Percentiles rank a stretch among this genome's conserved stretches.
These are phyloP conservation scores for Vigna angularis DNA, from an alignment of 306 rosid species.

Conservation along the genomic window DNA sequence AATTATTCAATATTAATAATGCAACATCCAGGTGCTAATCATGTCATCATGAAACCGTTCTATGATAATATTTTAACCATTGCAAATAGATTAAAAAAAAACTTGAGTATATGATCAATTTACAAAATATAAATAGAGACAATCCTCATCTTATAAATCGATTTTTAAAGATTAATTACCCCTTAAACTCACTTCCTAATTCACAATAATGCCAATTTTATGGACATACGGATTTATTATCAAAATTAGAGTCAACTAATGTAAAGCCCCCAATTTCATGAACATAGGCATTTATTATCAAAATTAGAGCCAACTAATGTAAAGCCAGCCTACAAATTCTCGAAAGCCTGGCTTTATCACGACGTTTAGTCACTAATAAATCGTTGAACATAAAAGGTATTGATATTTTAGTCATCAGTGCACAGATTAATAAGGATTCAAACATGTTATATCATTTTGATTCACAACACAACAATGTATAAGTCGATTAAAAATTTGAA, in stretches of 20 bases:
- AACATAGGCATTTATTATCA: neutral
- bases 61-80: neutral
- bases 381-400: neutral
- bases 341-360: neutral
- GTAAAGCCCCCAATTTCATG: too few relatives aligned
- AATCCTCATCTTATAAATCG: too few relatives aligned
- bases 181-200: too few relatives aligned
- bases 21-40: too few relatives aligned
- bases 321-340: neutral
- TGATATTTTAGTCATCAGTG: neutral
- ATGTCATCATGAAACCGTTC: too few relatives aligned
- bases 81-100: neutral
- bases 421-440: constrained; percentile 5
- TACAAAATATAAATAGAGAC: too few relatives aligned
- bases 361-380: neutral
- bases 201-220: constrained; percentile 7
- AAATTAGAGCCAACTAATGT: constrained; percentile 4
- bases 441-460: constrained; percentile 8
- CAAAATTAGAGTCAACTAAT: too few relatives aligned
- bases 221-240: neutral
- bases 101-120: neutral
- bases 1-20: too few relatives aligned
- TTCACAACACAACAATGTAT: neutral
- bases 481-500: neutral
- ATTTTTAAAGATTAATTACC: too few relatives aligned